Conservation (phyloP, 116 monocot genomes). For the Papilionanthe hybrid region DNA sequence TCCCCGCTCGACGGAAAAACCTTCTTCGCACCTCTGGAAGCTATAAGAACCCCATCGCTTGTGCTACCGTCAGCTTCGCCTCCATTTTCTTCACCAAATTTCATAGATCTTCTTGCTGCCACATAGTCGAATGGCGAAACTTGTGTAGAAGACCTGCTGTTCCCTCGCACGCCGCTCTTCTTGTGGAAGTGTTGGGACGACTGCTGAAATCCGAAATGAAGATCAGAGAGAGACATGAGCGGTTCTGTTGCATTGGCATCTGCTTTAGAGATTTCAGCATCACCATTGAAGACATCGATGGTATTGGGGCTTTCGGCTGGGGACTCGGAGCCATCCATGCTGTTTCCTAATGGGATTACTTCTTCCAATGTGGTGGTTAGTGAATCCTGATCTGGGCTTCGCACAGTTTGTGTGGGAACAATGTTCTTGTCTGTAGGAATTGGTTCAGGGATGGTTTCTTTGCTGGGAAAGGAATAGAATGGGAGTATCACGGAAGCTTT, state of each 20-base stretch:
- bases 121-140: conserved; percentile 67
- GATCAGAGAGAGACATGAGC: conserved; percentile 27
- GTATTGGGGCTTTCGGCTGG: conserved; percentile 5
- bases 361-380: conserved; percentile 39
- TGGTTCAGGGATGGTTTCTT: background rate
- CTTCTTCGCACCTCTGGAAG: conserved; percentile 5
- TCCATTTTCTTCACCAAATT: conserved; percentile 27
- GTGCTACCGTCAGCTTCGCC: conserved; percentile 14
- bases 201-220: conserved; percentile 43
- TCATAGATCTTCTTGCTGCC: conserved; percentile 50
- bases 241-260: background rate
- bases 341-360: conserved; percentile 46
- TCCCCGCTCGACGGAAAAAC: background rate
- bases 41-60: background rate
- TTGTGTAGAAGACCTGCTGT: background rate
- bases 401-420: conserved; percentile 7
- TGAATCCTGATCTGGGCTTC: background rate
- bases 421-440: conserved; percentile 3
- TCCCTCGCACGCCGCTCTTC: conserved; percentile 18
- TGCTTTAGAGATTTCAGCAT: background rate
- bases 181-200: conserved; percentile 37
- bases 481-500: conserved; percentile 70
- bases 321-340: conserved; percentile 9
- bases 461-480: conserved; percentile 61
- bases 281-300: conserved; percentile 7